phyloP scores from a whole-genome alignment of 2,329 filamentous ascomycete genomes.

The Verticillium klebahnii region DNA sequence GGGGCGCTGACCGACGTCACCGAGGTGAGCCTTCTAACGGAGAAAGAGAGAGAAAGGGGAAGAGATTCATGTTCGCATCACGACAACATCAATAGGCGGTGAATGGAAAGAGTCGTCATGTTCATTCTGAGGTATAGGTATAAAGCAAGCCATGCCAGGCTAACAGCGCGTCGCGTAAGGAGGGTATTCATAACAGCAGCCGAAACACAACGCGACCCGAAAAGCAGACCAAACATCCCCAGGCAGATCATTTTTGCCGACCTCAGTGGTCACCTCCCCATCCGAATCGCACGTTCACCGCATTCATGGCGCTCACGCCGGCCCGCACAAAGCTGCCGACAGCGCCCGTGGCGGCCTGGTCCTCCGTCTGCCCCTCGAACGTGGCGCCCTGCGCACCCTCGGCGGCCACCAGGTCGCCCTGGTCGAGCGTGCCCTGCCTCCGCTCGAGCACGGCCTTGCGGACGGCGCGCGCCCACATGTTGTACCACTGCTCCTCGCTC shows the following conservation, averaged over 20 bases:
- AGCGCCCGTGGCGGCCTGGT: slow-evolving; percentile 28
- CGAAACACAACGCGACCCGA: neutral
- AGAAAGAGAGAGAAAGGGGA: too few relatives aligned
- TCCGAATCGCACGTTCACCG: slow-evolving; percentile 48
- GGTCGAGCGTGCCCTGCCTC: slow-evolving; percentile 49
- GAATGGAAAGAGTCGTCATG: neutral
- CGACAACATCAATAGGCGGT: neutral
- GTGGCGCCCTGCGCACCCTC: slow-evolving; percentile 29
- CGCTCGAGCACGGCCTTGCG: slow-evolving; percentile 54
- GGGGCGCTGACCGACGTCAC: neutral
- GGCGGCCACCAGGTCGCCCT: slow-evolving; percentile 46
- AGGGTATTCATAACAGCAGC: neutral
- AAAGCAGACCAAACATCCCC: neutral
- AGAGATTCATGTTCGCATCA: neutral
- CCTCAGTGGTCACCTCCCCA: slow-evolving; percentile 36
- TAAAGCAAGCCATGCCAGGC: neutral
- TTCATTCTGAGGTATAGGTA: neutral
- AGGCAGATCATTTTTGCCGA: neutral
- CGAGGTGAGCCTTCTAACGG: neutral
- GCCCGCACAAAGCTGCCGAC: slow-evolving; percentile 42
- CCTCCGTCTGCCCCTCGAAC: slow-evolving; percentile 20
- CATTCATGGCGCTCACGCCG: slow-evolving; percentile 45
- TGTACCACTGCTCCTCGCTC: slow-evolving; percentile 57
- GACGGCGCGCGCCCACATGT: slow-evolving; percentile 58
- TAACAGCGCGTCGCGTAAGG: neutral